Evolutionary conservation across 768 basidiomycete species (phyloP).

Genomic region (Polyporus arcularius): DNA sequence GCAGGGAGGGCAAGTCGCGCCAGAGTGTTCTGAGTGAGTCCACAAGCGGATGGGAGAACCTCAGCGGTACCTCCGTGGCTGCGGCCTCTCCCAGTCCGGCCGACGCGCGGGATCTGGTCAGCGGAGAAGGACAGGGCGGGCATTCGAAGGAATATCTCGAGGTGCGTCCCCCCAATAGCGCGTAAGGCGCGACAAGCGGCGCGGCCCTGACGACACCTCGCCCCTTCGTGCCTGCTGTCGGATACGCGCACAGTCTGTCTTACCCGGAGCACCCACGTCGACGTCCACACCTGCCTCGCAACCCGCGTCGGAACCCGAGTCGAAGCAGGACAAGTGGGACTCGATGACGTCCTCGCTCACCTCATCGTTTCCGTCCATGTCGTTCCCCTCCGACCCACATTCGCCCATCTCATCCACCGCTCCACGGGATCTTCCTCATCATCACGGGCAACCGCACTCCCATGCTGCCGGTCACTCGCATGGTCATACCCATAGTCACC

Average conservation of each 20-base stretch:
- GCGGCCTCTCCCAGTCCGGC: constrained; percentile 38
- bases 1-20: constrained; percentile 18
- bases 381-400: constrained; percentile 65
- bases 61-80: constrained; percentile 24
- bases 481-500: constrained; percentile 24
- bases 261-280: constrained; percentile 14
- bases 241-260: constrained; percentile 9
- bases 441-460: constrained; percentile 20
- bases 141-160: constrained; percentile 27
- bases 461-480: constrained; percentile 20
- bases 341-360: constrained; percentile 48
- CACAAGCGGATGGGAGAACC: constrained; percentile 40
- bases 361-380: constrained; percentile 77
- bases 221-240: not conserved
- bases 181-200: constrained; percentile 18
- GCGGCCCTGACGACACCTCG: constrained; percentile 2
- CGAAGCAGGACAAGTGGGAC: constrained; percentile 64
- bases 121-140: constrained; percentile 35
- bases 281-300: constrained; percentile 9
- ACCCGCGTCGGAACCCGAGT: constrained; percentile 29
- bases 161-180: constrained; percentile 28
- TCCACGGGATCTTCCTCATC: constrained; percentile 23
- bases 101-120: constrained; percentile 42
- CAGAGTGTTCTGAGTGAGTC: constrained; percentile 28
- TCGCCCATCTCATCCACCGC: constrained; percentile 44